Evolutionary conservation across 129 eudicot genomes (phyloP).

Genomic region (Saussurea involucrata): DNA sequence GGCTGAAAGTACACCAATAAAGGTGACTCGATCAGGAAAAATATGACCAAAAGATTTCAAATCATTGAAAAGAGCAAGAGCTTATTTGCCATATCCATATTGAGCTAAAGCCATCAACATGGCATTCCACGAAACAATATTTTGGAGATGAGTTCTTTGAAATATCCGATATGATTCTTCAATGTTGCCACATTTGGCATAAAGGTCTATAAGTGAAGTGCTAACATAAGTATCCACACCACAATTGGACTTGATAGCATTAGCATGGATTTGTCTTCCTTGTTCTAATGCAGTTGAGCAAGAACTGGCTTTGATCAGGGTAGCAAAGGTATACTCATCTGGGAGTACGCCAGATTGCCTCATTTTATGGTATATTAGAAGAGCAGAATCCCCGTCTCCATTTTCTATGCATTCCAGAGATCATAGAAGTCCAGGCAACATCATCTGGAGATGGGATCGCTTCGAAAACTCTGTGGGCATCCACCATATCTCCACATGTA

Average conservation of each 20-base stretch:
- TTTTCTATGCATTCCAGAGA: slow-evolving; percentile 52
- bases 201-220: slow-evolving; percentile 47
- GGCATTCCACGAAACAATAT: slow-evolving; percentile 44
- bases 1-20: slow-evolving; percentile 47
- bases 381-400: slow-evolving; percentile 36
- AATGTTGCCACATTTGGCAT: slow-evolving; percentile 51
- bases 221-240: slow-evolving; percentile 31
- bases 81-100: slow-evolving; percentile 42
- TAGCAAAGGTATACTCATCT: slow-evolving; percentile 49
- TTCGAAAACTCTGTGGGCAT: slow-evolving; percentile 34
- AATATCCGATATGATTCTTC: slow-evolving; percentile 45
- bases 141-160: slow-evolving; percentile 14
- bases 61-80: slow-evolving; percentile 35
- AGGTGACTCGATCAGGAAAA: slow-evolving; percentile 42
- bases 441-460: slow-evolving; percentile 40
- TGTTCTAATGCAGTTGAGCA: slow-evolving; percentile 49
- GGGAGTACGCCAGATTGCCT: slow-evolving; percentile 40
- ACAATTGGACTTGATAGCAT: slow-evolving; percentile 35
- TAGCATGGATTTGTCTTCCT: slow-evolving; percentile 49
- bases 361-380: slow-evolving; percentile 41
- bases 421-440: slow-evolving; percentile 48
- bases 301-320: slow-evolving; percentile 44
- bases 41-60: slow-evolving; percentile 18
- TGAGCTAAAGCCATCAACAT: slow-evolving; percentile 57
- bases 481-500: slow-evolving; percentile 38